Conservation (phyloP, 83 land plant genomes). For the Diphasiastrum complanatum region DNA sequence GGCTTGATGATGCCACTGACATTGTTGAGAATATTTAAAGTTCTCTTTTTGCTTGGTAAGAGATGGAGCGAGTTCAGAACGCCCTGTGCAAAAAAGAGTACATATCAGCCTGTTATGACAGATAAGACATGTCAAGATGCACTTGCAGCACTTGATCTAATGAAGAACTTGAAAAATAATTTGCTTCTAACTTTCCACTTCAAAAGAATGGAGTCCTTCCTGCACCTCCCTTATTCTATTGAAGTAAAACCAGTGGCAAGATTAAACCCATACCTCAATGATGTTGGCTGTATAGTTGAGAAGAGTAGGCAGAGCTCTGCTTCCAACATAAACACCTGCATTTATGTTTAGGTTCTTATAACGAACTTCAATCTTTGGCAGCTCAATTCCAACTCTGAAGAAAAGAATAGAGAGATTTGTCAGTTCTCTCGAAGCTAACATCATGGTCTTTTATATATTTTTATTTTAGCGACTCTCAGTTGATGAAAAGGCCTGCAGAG, state of each 20-base stretch:
- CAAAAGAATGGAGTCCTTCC: neutral
- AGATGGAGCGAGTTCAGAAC: neutral
- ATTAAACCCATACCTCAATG: neutral
- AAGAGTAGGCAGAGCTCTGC: slow-evolving; percentile 11
- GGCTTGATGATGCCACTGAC: slow-evolving; percentile 5
- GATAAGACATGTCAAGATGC: neutral
- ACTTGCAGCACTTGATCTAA: neutral
- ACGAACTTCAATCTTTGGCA: slow-evolving; percentile 5
- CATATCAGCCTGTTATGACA: neutral
- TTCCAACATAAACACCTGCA: slow-evolving; percentile 4
- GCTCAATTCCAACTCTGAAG: slow-evolving; percentile 2
- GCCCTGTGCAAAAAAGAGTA: neutral
- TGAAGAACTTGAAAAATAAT: neutral
- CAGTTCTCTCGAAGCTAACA: neutral
- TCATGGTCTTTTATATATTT: neutral
- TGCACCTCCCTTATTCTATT: neutral
- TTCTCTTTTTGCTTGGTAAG: neutral
- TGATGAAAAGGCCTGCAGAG: too few relatives aligned
- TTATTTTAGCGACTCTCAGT: neutral
- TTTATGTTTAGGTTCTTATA: neutral
- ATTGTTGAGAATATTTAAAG: neutral
- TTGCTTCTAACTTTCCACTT: neutral
- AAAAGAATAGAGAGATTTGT: neutral
- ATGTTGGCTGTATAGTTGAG: neutral
- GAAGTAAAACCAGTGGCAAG: neutral